These are phyloP conservation scores for Marasmius oreades DNA, from an alignment of 1,284 basidiomycete species.

Conservation along the genomic window DNA sequence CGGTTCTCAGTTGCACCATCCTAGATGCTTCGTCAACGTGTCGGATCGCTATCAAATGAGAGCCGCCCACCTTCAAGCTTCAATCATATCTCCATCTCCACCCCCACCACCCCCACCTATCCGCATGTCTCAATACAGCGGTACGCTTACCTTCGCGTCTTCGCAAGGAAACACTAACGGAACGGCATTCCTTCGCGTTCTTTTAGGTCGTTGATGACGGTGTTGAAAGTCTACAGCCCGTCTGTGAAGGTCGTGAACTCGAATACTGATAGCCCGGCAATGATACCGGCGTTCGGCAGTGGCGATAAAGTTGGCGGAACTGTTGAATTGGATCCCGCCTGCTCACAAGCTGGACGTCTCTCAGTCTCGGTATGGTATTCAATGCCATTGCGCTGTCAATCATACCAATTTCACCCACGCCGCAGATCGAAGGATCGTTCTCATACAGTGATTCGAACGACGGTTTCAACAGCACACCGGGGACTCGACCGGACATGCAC, in stretches of 20 bases:
- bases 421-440: slow-evolving; percentile 62
- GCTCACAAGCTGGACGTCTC: slow-evolving; percentile 50
- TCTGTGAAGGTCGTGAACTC: slow-evolving; percentile 45
- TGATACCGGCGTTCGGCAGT: slow-evolving; percentile 56
- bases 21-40: slow-evolving; percentile 13
- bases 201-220: slow-evolving; percentile 50
- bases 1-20: background rate
- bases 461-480: slow-evolving; percentile 5
- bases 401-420: slow-evolving; percentile 8
- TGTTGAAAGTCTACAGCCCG: slow-evolving; percentile 57
- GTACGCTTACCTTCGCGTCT: slow-evolving; percentile 25
- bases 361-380: slow-evolving; percentile 46
- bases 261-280: slow-evolving; percentile 29
- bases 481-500: slow-evolving; percentile 26
- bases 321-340: slow-evolving; percentile 50
- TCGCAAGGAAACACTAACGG: background rate
- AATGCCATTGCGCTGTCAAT: background rate
- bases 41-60: slow-evolving; percentile 11
- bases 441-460: slow-evolving; percentile 33
- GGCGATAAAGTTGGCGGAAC: slow-evolving; percentile 58
- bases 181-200: slow-evolving; percentile 1
- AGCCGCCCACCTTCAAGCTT: slow-evolving; percentile 18
- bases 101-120: slow-evolving; percentile 17
- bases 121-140: slow-evolving; percentile 45
- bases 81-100: slow-evolving; percentile 15